phyloP scores from a whole-genome alignment of 257 asterid species.

The Scutellaria barbata region DNA sequence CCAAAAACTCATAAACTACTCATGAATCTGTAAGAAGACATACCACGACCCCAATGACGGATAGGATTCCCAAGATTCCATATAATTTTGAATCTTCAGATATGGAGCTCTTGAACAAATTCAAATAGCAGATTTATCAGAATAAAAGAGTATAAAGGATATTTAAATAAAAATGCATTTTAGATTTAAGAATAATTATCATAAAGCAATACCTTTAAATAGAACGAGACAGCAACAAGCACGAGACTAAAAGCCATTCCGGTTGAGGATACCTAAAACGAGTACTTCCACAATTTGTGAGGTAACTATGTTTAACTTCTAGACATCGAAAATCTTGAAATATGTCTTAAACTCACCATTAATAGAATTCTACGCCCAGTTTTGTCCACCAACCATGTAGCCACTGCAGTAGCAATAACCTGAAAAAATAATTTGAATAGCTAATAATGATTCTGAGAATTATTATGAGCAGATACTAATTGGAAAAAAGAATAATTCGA shows the following conservation, averaged over 20 bases:
- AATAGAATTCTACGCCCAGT: constrained; percentile 92
- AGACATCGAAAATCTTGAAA: constrained; percentile 5
- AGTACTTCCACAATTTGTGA: constrained; percentile 25
- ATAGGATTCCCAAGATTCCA: constrained; percentile 68
- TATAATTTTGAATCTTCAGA: constrained; percentile 52
- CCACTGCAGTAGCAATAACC: constrained; percentile 93
- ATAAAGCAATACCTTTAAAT: constrained; percentile 61
- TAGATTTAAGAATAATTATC: constrained; percentile 9
- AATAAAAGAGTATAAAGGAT: not conserved
- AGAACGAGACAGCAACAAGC: constrained; percentile 78
- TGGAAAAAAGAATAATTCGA: constrained; percentile 19
- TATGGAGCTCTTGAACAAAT: constrained; percentile 53
- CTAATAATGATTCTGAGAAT: not conserved
- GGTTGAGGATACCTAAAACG: constrained; percentile 73
- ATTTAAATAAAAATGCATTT: not conserved
- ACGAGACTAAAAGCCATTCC: constrained; percentile 92
- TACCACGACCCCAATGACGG: constrained; percentile 80
- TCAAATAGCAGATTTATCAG: constrained; percentile 25
- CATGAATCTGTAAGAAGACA: constrained; percentile 32
- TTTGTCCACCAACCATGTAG: constrained; percentile 96
- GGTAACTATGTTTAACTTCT: constrained; percentile 16
- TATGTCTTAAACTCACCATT: constrained; percentile 58
- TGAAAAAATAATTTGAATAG: constrained; percentile 37
- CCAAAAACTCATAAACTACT: constrained; percentile 5
- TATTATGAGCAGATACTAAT: constrained; percentile 8